phyloP scores from a whole-genome alignment of 371 early-diverging fungal species.

The Blakeslea trispora region DNA sequence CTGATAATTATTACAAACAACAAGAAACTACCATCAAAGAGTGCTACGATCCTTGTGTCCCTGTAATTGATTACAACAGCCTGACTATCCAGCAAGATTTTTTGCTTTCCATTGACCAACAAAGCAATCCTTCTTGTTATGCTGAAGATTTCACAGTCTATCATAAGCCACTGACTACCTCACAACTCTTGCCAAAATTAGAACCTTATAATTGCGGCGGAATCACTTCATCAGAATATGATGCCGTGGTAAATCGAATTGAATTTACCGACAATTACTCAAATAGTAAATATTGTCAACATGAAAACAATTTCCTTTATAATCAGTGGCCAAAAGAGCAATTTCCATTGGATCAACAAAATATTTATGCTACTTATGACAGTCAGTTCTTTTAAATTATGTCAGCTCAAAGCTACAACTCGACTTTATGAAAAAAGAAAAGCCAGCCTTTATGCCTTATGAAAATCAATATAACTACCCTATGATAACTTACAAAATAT shows the following conservation, averaged over 20 bases:
- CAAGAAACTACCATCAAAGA: not conserved
- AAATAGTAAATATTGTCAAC: not conserved
- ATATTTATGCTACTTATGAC: not conserved
- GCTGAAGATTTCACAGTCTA: not conserved
- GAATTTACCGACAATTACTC: not conserved
- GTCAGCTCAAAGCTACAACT: too few species aligned
- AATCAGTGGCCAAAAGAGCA: not conserved
- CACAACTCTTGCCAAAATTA: not conserved
- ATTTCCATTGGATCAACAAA: not conserved
- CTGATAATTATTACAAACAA: too few species aligned
- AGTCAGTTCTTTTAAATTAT: not conserved
- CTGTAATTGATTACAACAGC: not conserved
- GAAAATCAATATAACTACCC: too few species aligned
- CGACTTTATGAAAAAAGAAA: too few species aligned
- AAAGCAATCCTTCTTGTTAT: not conserved
- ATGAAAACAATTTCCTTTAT: slow-evolving; percentile 1
- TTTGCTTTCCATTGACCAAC: not conserved
- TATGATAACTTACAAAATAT: too few species aligned
- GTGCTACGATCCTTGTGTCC: not conserved
- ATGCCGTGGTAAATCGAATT: not conserved
- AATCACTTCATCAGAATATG: not conserved
- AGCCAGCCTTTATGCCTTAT: too few species aligned
- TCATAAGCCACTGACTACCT: not conserved
- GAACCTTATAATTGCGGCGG: not conserved
- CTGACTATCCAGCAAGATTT: not conserved